Evolutionary conservation across 2,329 filamentous ascomycete genomes (phyloP).

Genomic region (Albophoma yamanashiensis): DNA sequence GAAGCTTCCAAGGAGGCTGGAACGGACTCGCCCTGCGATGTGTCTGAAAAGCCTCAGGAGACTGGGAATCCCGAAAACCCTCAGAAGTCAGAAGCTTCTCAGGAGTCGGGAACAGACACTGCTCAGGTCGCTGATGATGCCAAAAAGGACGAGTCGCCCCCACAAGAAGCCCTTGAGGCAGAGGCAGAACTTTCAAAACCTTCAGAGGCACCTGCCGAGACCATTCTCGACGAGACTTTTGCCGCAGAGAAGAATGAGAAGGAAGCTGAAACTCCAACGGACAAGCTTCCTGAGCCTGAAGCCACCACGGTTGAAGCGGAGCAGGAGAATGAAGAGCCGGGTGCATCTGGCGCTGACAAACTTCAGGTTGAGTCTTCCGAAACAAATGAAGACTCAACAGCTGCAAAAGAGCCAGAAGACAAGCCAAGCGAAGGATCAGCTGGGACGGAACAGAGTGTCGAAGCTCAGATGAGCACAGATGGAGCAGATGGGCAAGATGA

Average conservation of each 20-base stretch:
- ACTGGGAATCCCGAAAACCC: background rate
- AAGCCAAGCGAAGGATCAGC: background rate
- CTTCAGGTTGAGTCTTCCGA: background rate
- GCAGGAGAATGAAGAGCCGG: conserved; percentile 1
- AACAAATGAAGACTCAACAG: background rate
- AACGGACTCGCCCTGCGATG: background rate
- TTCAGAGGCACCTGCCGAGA: conserved; percentile 1
- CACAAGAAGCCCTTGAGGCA: background rate
- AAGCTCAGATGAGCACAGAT: background rate
- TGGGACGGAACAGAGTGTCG: background rate
- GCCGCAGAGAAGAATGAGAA: background rate
- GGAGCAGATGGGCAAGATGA: background rate
- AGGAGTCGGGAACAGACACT: background rate
- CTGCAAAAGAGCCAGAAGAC: background rate
- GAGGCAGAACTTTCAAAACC: background rate
- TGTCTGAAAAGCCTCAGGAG: background rate
- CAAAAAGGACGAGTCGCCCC: background rate
- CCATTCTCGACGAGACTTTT: conserved; percentile 1
- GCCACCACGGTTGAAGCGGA: conserved; percentile 5
- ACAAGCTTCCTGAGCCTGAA: background rate
- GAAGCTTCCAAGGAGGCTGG: background rate
- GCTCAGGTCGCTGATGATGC: background rate
- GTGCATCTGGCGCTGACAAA: background rate
- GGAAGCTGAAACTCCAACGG: background rate
- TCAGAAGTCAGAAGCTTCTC: background rate